Percentiles rank a stretch among this genome's conserved stretches.
Conservation (phyloP, 2,329 filamentous ascomycete species). For the Arthroderma sp. region DNA sequence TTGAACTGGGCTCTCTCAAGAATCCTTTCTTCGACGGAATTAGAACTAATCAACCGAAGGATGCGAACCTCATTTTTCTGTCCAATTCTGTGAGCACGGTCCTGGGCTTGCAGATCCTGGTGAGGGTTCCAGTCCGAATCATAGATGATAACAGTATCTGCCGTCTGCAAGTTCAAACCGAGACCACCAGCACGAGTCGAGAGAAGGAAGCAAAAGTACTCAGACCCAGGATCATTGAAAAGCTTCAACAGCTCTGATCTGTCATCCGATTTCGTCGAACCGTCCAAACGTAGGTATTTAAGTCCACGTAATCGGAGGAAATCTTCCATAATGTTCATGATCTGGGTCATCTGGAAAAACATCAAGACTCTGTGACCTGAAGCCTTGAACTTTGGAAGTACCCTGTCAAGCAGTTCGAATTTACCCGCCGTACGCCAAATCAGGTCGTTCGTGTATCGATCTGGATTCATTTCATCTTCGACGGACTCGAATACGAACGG, state of each 20-base stretch:
- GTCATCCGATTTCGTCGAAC: conserved; percentile 95
- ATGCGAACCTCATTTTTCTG: conserved; percentile 99
- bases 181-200: conserved; percentile 97
- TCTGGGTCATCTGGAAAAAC: conserved; percentile 99
- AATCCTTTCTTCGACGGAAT: conserved; percentile 98
- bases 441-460: conserved; percentile 75
- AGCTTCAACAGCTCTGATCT: conserved; percentile 76
- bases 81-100: conserved; percentile 99
- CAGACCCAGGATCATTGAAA: conserved; percentile 82
- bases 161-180: conserved; percentile 91
- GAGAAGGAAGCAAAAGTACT: conserved; percentile 96
- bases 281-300: conserved; percentile 82
- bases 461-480: conserved; percentile 94
- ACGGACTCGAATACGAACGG: conserved; percentile 97
- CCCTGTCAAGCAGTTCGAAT: conserved; percentile 84
- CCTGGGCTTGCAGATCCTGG: conserved; percentile 96
- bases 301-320: conserved; percentile 75
- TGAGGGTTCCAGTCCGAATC: conserved; percentile 99
- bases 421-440: conserved; percentile 94
- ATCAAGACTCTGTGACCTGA: conserved; percentile 93
- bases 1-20: conserved; percentile 94
- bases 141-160: conserved; percentile 98
- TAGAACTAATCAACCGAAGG: conserved; percentile 84
- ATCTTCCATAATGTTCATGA: conserved; percentile 99
- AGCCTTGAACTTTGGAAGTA: conserved; percentile 83